Evolutionary conservation across 148 eudicot genomes (phyloP), one percentile per base, ranked within the genome.

Genomic region (Chenopodium album): DNA sequence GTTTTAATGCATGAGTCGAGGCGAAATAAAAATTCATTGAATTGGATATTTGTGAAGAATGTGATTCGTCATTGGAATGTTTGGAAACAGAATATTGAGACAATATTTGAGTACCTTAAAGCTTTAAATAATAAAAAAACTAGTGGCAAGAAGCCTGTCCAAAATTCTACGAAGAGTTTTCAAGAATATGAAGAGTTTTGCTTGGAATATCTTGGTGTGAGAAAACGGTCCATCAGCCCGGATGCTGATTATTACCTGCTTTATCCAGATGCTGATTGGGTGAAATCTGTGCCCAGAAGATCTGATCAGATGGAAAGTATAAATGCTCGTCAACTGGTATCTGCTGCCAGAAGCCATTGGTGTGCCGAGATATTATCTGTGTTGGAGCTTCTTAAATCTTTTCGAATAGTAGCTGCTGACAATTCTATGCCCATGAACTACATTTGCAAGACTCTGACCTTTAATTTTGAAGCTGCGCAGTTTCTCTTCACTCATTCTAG

Each of bases 291-390:
- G 3, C 54, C 77, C 13, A 34, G 66, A 76, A 64, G 48, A 19
- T 64, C 65, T 48, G 76, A 37, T 37, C 76, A 76, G 59, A 67
- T 23, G 66, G 65, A 62, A 23, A 76, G 74, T 46, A 67, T 84
- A 1, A 44, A 63, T 13, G 19, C 37, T 10, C 37, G 46, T 9
- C 84, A 80, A 56, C 52, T 84, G 23, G 66, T 72, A 28, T 9
- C 1, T 32, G 84, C 85, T 67, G 87, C 88, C 16, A 77, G 32
- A 16, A 32, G 71, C 26, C 56, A 82, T 41, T 82, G 86, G 86
- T 82, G 80, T 32, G 28, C 22, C 0, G 81, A 82, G 67, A 44
- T 87, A 2, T 70, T 73, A 79, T 67, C 44, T 28, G 85, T 84
- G 34, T 79, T 86, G 72, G 41, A 63, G 13, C 80, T n/a, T 29